Percentiles rank a stretch among this genome's conserved stretches.
Evolutionary conservation across 2,329 filamentous ascomycete species (phyloP).

Genomic region (Trichoderma hamatum): DNA sequence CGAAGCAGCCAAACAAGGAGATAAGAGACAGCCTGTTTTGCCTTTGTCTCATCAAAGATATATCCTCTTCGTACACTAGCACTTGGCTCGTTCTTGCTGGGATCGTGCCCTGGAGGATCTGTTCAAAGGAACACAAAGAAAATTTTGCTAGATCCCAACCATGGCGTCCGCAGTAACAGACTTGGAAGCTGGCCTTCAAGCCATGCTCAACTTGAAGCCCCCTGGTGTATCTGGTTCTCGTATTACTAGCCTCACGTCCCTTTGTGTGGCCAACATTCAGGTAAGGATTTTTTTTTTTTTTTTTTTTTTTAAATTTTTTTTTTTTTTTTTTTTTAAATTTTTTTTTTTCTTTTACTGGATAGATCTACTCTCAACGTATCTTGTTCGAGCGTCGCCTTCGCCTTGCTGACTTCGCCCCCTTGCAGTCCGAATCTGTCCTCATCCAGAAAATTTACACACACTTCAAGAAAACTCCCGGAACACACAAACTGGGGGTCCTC

Average conservation of each 20-base stretch:
- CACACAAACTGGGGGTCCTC: slow-evolving; percentile 97
- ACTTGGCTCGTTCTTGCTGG: slow-evolving; percentile 6
- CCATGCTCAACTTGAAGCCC: slow-evolving; percentile 87
- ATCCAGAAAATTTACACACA: slow-evolving; percentile 97
- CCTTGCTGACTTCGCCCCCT: slow-evolving; percentile 12
- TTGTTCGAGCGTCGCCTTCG: neutral
- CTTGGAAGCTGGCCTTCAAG: slow-evolving; percentile 85
- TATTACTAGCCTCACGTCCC: slow-evolving; percentile 81
- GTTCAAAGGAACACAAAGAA: neutral
- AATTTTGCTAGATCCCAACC: slow-evolving; percentile 49
- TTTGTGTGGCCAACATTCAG: slow-evolving; percentile 89
- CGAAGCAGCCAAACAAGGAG: slow-evolving; percentile 12
- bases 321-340: slow-evolving; percentile 10
- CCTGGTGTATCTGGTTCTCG: slow-evolving; percentile 93
- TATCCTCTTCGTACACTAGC: slow-evolving; percentile 21
- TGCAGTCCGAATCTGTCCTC: slow-evolving; percentile 86
- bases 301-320: too few species aligned
- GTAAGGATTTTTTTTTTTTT: slow-evolving; percentile 55
- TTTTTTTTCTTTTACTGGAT: neutral
- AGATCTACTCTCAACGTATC: neutral
- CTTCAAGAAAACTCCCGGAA: slow-evolving; percentile 91
- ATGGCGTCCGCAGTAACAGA: slow-evolving; percentile 89
- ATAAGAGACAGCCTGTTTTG: slow-evolving; percentile 13
- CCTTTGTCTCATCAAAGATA: slow-evolving; percentile 11
- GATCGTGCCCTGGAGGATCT: slow-evolving; percentile 12